Percentiles rank a stretch among this genome's conserved stretches.
phyloP scores from a whole-genome alignment of 2,329 filamentous ascomycete genomes.

The Corniculantispora saksenae region DNA sequence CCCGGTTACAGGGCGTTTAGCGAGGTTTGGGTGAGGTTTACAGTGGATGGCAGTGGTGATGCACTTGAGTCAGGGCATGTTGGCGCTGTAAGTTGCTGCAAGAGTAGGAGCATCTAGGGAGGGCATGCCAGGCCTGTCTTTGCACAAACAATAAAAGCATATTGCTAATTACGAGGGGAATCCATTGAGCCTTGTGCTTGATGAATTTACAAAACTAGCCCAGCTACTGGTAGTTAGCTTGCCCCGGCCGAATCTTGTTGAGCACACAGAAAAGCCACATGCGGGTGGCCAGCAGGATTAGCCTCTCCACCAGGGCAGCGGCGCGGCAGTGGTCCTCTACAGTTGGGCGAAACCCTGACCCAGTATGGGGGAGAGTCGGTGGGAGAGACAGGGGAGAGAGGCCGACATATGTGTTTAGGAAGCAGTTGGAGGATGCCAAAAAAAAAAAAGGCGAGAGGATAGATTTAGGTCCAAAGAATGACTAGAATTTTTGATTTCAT shows the following conservation, averaged over 20 bases:
- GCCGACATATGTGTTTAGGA: not conserved
- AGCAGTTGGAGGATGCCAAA: not conserved
- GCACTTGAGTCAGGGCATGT: no score
- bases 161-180: constrained; percentile 9
- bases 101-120: no score
- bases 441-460: not conserved
- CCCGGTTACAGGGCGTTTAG: not conserved
- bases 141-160: not conserved
- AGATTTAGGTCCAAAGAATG: not conserved
- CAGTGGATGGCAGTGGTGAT: not conserved
- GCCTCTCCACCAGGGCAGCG: no score
- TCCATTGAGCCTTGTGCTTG: not conserved
- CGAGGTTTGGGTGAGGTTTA: not conserved
- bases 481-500: not conserved
- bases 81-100: no score
- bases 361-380: not conserved
- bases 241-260: not conserved
- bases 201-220: not conserved
- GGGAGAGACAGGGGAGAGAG: not conserved
- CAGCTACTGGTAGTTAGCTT: no score
- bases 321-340: not conserved
- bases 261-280: constrained; percentile 2
- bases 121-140: no score
- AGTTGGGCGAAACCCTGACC: not conserved
- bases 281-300: not conserved